Evolutionary conservation across 1,284 basidiomycete species (phyloP).

Genomic region (Athelia psychrophila): DNA sequence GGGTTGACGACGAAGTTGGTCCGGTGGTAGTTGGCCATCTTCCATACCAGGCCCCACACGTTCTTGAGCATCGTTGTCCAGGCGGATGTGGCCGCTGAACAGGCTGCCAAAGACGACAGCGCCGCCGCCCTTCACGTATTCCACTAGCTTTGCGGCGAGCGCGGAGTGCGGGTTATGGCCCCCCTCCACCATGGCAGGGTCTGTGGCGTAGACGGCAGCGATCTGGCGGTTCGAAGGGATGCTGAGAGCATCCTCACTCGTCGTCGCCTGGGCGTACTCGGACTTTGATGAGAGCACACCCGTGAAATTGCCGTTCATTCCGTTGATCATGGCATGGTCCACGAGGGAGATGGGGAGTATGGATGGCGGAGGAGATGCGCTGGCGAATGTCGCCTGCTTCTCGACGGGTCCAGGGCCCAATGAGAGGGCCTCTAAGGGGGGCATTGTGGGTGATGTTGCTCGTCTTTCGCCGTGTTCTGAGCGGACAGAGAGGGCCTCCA

Average conservation of each 20-base stretch:
- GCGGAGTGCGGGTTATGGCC: conserved; percentile 7
- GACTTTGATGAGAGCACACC: not conserved
- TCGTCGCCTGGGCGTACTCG: not conserved
- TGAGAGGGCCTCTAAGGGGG: too few species aligned
- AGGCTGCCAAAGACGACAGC: conserved; percentile 29
- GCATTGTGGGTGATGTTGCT: too few species aligned
- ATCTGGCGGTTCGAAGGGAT: too few species aligned
- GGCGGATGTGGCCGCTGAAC: conserved; percentile 25
- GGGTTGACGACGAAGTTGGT: conserved; percentile 26
- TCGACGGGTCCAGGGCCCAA: too few species aligned
- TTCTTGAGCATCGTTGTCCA: conserved; percentile 21
- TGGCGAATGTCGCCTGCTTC: too few species aligned
- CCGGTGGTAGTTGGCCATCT: conserved; percentile 30
- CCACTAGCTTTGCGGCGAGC: conserved; percentile 23
- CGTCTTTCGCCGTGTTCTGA: too few species aligned
- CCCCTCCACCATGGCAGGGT: not conserved
- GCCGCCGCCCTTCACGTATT: conserved; percentile 32
- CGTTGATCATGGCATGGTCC: not conserved
- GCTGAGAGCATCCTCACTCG: not conserved
- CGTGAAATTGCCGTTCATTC: not conserved
- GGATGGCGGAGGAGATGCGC: not conserved
- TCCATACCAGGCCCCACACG: conserved; percentile 31
- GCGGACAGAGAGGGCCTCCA: too few species aligned
- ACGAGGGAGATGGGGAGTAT: not conserved
- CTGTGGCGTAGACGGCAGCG: not conserved